These are phyloP conservation scores for Mycena rebaudengoi DNA, from an alignment of 768 basidiomycete species.

Conservation along the genomic window DNA sequence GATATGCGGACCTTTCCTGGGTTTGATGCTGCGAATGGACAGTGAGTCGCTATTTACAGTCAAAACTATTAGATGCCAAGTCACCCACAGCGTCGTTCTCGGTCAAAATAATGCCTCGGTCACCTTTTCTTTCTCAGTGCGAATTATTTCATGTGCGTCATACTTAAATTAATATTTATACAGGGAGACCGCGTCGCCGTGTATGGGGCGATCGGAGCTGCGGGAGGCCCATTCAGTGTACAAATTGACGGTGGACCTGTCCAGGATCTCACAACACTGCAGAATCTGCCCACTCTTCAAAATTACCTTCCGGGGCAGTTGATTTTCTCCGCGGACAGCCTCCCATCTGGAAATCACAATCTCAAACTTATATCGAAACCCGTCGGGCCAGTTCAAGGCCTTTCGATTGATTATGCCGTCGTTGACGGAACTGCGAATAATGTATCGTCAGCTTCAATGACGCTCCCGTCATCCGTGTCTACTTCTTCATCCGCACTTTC, in stretches of 20 bases:
- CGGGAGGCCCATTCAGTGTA: constrained; percentile 41
- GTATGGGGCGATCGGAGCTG: constrained; percentile 47
- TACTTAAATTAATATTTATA: neutral
- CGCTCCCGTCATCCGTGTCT: neutral
- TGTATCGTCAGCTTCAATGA: neutral
- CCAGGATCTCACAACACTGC: neutral
- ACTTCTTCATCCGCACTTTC: neutral
- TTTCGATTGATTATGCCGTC: constrained; percentile 41
- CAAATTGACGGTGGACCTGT: constrained; percentile 33
- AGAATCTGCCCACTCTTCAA: neutral
- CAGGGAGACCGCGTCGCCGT: constrained; percentile 44
- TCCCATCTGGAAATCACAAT: constrained; percentile 40
- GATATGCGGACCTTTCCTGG: neutral
- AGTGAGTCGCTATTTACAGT: neutral
- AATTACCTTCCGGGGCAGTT: constrained; percentile 36
- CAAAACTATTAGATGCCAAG: neutral
- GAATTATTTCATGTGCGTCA: neutral
- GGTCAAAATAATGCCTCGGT: neutral
- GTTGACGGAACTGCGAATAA: constrained; percentile 10
- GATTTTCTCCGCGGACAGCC: constrained; percentile 39
- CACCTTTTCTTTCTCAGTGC: neutral
- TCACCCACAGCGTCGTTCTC: neutral
- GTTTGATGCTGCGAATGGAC: neutral
- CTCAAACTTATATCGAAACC: constrained; percentile 43
- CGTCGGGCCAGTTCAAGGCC: constrained; percentile 20